Conservation (phyloP, 306 rosid genomes). For the Lupinus albus region DNA sequence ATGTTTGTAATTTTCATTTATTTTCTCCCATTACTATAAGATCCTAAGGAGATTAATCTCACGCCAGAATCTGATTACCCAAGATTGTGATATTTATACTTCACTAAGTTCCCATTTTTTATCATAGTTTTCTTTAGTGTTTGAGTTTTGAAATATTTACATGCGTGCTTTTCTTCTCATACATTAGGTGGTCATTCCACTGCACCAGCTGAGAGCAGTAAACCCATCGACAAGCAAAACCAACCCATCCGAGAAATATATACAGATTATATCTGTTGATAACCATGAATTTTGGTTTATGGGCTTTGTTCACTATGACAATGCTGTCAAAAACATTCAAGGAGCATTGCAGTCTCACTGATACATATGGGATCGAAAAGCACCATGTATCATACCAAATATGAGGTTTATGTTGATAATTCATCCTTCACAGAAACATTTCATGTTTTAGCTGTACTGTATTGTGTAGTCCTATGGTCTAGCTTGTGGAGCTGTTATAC, state of each 20-base stretch:
- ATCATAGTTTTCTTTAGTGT: not conserved
- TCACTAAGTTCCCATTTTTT: not conserved
- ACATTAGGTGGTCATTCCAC: constrained; percentile 81
- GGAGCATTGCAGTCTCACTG: constrained; percentile 62
- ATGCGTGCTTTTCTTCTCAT: constrained; percentile 25
- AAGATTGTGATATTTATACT: not conserved
- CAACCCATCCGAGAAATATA: constrained; percentile 77
- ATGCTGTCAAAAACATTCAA: constrained; percentile 80
- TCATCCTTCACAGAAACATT: constrained; percentile 36
- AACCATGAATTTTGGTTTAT: constrained; percentile 98
- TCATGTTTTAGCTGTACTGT: constrained; percentile 28
- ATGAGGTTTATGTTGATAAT: constrained; percentile 40
- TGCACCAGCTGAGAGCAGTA: constrained; percentile 84
- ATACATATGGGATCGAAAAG: constrained; percentile 26
- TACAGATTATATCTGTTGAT: constrained; percentile 81
- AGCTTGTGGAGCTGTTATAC: constrained; percentile 39
- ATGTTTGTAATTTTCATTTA: not conserved
- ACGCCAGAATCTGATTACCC: not conserved
- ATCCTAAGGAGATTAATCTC: constrained; percentile 13
- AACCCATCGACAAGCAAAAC: constrained; percentile 85
- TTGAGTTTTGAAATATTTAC: constrained; percentile 7
- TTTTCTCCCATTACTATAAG: not conserved
- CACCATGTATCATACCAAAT: constrained; percentile 27
- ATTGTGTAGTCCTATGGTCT: constrained; percentile 35
- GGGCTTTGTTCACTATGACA: constrained; percentile 88